These are phyloP conservation scores for Boletus rubropictus DNA, from an alignment of 768 basidiomycete genomes.

Conservation along the genomic window DNA sequence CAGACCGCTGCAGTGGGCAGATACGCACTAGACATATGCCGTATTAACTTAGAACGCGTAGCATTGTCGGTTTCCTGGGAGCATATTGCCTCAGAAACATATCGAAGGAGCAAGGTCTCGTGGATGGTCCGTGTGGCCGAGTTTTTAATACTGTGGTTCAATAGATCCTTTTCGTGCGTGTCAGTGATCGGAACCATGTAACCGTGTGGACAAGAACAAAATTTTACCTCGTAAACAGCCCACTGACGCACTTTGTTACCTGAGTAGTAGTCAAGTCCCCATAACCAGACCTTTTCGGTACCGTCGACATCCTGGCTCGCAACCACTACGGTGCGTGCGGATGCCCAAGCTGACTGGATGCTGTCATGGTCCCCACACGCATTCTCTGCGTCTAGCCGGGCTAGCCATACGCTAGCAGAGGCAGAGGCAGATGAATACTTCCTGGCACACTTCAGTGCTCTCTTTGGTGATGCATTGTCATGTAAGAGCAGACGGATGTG, in stretches of 20 bases:
- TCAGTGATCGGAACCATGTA: background rate
- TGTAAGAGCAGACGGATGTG: conserved; percentile 33
- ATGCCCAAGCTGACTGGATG: conserved; percentile 36
- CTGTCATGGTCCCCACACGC: conserved; percentile 19
- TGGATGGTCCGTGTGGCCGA: conserved; percentile 38
- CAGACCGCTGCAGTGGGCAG: conserved; percentile 41
- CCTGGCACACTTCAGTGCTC: conserved; percentile 36
- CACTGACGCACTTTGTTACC: conserved; percentile 15
- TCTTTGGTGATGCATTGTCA: conserved; percentile 24
- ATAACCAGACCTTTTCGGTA: conserved; percentile 45
- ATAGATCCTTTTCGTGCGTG: conserved; percentile 32
- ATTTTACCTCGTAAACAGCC: conserved; percentile 32
- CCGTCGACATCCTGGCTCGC: conserved; percentile 20
- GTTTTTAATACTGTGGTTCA: conserved; percentile 44
- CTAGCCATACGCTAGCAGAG: conserved; percentile 47
- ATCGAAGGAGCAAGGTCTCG: conserved; percentile 43
- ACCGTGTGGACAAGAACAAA: background rate
- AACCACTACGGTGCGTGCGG: conserved; percentile 38
- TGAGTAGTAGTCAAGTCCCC: conserved; percentile 39
- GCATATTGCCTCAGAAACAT: conserved; percentile 32
- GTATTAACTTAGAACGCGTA: conserved; percentile 28
- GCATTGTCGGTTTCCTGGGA: conserved; percentile 17
- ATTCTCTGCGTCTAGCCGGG: conserved; percentile 43
- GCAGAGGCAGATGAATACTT: conserved; percentile 41
- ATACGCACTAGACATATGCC: conserved; percentile 38